These are phyloP conservation scores for Starmera stellimalicola DNA, from an alignment of 1,139 yeast species.

Conservation along the genomic window DNA sequence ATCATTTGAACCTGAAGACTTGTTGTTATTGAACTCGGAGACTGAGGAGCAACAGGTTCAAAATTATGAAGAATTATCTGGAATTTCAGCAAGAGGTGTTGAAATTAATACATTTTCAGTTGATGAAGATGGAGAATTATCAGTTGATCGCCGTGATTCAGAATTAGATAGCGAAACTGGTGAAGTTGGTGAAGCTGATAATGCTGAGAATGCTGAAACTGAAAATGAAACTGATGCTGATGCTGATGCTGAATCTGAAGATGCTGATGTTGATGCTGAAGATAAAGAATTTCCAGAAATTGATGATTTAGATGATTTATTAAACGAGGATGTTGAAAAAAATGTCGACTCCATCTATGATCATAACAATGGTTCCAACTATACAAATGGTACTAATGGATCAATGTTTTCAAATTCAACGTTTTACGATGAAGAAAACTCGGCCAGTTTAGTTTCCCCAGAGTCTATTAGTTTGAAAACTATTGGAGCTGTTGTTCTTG, in stretches of 20 bases:
- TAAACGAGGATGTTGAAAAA: slow-evolving; percentile 6
- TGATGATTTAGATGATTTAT: slow-evolving; percentile 5
- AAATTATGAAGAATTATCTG: slow-evolving; percentile 18
- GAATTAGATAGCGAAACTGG: slow-evolving; percentile 2
- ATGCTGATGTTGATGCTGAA: slow-evolving; percentile 1
- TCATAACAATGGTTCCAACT: slow-evolving; percentile 2
- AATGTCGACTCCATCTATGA: background rate
- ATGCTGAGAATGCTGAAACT: slow-evolving; percentile 4
- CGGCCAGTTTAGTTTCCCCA: no score
- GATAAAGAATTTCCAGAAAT: background rate
- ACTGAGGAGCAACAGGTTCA: slow-evolving; percentile 19
- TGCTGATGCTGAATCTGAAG: slow-evolving; percentile 1
- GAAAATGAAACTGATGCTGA: slow-evolving; percentile 2
- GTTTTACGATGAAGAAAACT: no score
- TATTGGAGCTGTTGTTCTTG: no score
- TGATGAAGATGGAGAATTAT: slow-evolving; percentile 3
- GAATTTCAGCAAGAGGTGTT: slow-evolving; percentile 11
- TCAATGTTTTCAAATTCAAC: no score
- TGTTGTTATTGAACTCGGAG: slow-evolving; percentile 15
- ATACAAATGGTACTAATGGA: slow-evolving; percentile 32
- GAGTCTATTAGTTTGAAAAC: no score
- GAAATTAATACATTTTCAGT: slow-evolving; percentile 5
- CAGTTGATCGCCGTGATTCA: slow-evolving; percentile 4
- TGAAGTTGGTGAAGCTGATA: slow-evolving; percentile 4
- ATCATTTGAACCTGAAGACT: slow-evolving; percentile 20